A percentile compares a stretch with the other conserved stretches of the same genome.
These are phyloP conservation scores for Agaricus bisporus DNA, from an alignment of 768 basidiomycete genomes.

Conservation along the genomic window DNA sequence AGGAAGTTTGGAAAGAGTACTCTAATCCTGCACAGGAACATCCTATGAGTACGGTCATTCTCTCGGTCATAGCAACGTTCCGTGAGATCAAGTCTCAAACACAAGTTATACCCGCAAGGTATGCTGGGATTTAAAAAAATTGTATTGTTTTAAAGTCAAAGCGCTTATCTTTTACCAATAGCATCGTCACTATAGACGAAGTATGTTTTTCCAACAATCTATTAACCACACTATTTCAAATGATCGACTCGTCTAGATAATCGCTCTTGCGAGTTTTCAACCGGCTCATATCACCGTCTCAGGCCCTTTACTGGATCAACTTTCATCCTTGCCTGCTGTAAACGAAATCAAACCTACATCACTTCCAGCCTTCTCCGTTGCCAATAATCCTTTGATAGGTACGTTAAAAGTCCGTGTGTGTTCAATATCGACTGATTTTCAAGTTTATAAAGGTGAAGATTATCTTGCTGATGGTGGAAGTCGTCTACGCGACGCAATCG, in stretches of 20 bases:
- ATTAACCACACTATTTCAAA: too few relatives aligned
- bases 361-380: constrained; percentile 7
- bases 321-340: constrained; percentile 22
- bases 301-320: constrained; percentile 31
- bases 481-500: constrained; percentile 29
- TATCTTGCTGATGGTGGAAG: constrained; percentile 29
- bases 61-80: constrained; percentile 30
- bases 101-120: constrained; percentile 47
- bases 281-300: constrained; percentile 41
- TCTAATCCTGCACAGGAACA: constrained; percentile 31
- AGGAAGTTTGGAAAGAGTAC: constrained; percentile 32
- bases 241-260: constrained; percentile 22
- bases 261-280: constrained; percentile 33
- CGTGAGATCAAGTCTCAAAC: constrained; percentile 31
- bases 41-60: constrained; percentile 34
- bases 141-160: too few relatives aligned
- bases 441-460: constrained; percentile 15
- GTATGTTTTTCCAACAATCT: background rate
- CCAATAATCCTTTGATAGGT: background rate
- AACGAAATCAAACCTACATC: background rate
- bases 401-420: background rate
- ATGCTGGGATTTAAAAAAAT: background rate
- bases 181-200: constrained; percentile 4
- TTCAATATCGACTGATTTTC: background rate
- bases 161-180: background rate